A percentile compares a stretch with the other conserved stretches of the same genome.
Evolutionary conservation across 768 basidiomycete genomes (phyloP).

Genomic region (Xerocomellus amylosporus): DNA sequence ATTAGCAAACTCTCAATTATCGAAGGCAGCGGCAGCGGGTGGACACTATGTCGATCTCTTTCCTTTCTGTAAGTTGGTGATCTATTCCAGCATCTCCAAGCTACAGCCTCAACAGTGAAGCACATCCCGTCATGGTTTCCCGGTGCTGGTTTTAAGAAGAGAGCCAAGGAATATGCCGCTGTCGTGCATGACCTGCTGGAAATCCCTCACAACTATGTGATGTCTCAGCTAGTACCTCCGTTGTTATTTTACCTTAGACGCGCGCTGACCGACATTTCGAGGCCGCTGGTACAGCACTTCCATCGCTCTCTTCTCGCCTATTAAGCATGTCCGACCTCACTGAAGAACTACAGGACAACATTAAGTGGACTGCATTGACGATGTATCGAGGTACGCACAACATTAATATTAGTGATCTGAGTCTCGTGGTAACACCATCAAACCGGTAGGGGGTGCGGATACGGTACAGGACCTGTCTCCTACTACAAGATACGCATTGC

Average conservation of each 20-base stretch:
- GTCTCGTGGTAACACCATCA: neutral
- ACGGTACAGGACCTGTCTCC: conserved; percentile 28
- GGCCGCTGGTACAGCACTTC: conserved; percentile 12
- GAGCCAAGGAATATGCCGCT: conserved; percentile 5
- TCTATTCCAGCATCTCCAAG: neutral
- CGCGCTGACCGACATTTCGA: neutral
- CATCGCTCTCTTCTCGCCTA: conserved; percentile 11
- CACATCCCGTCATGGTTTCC: conserved; percentile 25
- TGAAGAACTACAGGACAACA: conserved; percentile 11
- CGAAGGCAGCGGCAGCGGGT: conserved; percentile 2
- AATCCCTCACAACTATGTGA: conserved; percentile 10
- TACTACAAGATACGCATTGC: neutral
- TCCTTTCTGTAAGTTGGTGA: conserved; percentile 10
- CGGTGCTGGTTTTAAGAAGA: conserved; percentile 19
- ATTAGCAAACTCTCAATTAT: conserved; percentile 25
- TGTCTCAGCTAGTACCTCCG: conserved; percentile 18
- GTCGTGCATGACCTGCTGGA: conserved; percentile 6
- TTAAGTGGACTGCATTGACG: conserved; percentile 13
- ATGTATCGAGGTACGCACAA: conserved; percentile 8
- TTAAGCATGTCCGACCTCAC: conserved; percentile 3
- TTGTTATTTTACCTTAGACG: neutral
- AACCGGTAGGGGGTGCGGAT: conserved; percentile 19
- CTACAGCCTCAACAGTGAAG: conserved; percentile 16
- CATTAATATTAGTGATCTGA: neutral
- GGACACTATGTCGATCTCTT: conserved; percentile 17